Percentiles rank a stretch among this genome's conserved stretches.
phyloP scores from a whole-genome alignment of 2,329 filamentous ascomycete species.

The Coniochaeta pulveracea region DNA sequence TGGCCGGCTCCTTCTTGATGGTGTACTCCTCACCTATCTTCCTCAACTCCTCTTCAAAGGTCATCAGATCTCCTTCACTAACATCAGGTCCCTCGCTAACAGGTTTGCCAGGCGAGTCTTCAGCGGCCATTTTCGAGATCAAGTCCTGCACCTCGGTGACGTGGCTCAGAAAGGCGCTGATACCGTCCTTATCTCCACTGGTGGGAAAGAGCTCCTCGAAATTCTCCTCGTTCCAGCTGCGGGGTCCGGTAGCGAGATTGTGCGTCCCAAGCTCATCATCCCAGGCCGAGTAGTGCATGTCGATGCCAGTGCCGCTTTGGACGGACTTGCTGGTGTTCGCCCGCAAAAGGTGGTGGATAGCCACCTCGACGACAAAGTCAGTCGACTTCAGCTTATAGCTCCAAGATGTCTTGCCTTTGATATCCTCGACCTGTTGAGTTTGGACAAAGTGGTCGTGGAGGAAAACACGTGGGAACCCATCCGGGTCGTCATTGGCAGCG shows the following conservation, averaged over 20 bases:
- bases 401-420: slow-evolving; percentile 21
- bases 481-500: slow-evolving; percentile 6
- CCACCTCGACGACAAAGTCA: slow-evolving; percentile 22
- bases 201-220: slow-evolving; percentile 1
- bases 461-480: slow-evolving; percentile 16
- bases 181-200: neutral
- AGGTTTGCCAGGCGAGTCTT: too few relatives aligned
- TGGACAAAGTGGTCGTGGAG: slow-evolving; percentile 8
- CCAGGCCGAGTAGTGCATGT: neutral
- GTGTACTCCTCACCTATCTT: too few relatives aligned
- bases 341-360: slow-evolving; percentile 21
- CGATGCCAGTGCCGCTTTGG: neutral
- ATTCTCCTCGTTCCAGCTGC: neutral
- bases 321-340: neutral
- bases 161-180: neutral
- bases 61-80: too few relatives aligned
- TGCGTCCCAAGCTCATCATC: neutral
- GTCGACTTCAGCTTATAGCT: slow-evolving; percentile 18
- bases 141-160: slow-evolving; percentile 1
- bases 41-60: too few relatives aligned
- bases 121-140: neutral
- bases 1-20: too few relatives aligned
- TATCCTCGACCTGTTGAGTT: slow-evolving; percentile 13
- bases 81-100: too few relatives aligned
- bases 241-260: neutral